Base-by-base conservation (phyloP, 2,329 filamentous ascomycete species). In the Leptographium procerum region DNA sequence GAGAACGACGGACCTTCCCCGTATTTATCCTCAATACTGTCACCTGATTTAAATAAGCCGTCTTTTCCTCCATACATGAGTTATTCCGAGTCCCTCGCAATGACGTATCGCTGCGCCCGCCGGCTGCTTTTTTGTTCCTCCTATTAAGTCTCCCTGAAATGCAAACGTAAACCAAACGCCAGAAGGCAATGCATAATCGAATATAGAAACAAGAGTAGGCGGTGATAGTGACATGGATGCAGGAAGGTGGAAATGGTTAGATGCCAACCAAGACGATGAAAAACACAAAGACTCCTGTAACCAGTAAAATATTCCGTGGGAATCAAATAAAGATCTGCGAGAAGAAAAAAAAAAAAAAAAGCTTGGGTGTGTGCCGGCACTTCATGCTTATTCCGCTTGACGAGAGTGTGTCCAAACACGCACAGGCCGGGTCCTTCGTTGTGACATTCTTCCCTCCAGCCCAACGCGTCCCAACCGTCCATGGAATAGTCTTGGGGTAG, bases 391-490 rank as follows among this genome's bases (percentile, higher is more conserved):
- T 29, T 22, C 13, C n/a, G 29, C 19, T n/a, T 33, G 48, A 6
- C 59, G 55, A n/a, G 57, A 31, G 34, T 34, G 54, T 16, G 51
- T 52, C 62, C 61, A 63, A 33, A 55, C 28, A 9, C 59, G 62
- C 26, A 52, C 56, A 28, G 14, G 11, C 55, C 51, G 14, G 34
- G 43, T 11, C 24, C 24, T 8, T 62, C 56, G 13, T 33, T 33
- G 33, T 59, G 52, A 26, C 40, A 57, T 2, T 36, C 22, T 51
- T 65, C 64, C 31, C 59, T 58, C 61, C 61, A 66, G 13, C 61
- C 62, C 14, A 65, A 53, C 0, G 61, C 59, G n/a, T 66, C 64
- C 61, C 64, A 65, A 4, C 48, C 57, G 4, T 62, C 61, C 1
- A 60, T 22, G 10, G 55, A 48, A 13, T 57, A 55, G 52, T 60